Base-by-base conservation (phyloP, 208 protist genomes). In the Balamuthia mandrillaris region DNA sequence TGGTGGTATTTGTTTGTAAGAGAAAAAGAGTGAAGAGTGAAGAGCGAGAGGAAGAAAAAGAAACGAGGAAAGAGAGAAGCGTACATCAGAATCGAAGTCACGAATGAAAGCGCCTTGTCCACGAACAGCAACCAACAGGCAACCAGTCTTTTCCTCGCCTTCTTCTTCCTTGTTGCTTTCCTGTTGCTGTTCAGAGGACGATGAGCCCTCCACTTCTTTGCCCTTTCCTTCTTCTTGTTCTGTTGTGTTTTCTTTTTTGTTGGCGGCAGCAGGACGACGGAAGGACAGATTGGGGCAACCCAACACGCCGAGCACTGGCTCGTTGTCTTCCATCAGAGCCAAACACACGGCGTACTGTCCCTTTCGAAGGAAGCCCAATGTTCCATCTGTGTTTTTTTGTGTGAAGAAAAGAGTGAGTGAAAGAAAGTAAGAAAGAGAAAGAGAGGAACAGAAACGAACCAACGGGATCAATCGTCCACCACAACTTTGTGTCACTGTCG, bases 301-400 rank as follows among this genome's bases (percentile, higher is more conserved):
- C 2, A 91, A 42, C n/a, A 90, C 58, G 83, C 87, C 88, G 1
- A 90, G 41, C 29, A 88, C 52, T 27, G 82, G 77, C 70, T 84
- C 41, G 70, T 86, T 81, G 29, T 88, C 84, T 4, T 88, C 87
- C 75, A 91, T 78, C 14, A 91, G 81, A 3, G 84, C 88, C 14
- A 91, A 65, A 24, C 65, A 60, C 16, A 91, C 47, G 18, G 88
- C 88, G 66, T 90, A 91, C 81, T 91, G 88, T 29, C 88, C 87
- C 3, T 84, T 61, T 29, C 88, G 44, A 12, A 91, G 60, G 52
- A 91, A 91, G 21, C 88, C 88, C 0, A 86, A 33, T 24, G 88
- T 90, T 27, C 88, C 88, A 56, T 91, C 79, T 39, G n/a, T n/a
- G n/a, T n/a, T n/a, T n/a, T n/a, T n/a, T n/a, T n/a, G n/a, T n/a